Evolutionary conservation across 1,139 yeast species (phyloP), one percentile per base, ranked within the genome.

Genomic region (Hyphopichia khmerensis): DNA sequence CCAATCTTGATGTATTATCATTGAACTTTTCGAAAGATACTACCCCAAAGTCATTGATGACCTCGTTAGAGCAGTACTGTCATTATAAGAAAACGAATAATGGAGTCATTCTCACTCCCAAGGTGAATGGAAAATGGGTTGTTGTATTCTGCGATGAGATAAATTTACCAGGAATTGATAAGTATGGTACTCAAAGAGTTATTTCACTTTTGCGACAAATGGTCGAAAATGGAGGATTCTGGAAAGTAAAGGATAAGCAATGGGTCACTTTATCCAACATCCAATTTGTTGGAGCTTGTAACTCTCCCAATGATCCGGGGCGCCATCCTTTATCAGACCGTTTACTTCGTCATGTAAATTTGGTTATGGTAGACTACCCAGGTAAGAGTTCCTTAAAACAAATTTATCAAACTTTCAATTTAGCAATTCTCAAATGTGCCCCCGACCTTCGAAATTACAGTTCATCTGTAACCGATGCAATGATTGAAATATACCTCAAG

Each of bases 241-340:
- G 96, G 96, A 72, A 79, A 44, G 61, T 73, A 1, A 56, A 63
- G 11, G 82, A 80, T 33, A 71, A 72, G 41, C 75, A 73, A 35
- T 91, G 96, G 96, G 80, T 91, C 1, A 52, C 68, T 0, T 48
- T 89, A n/a, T 68, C 74, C 15, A 76, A 81, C 41, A 72, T 93
- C 33, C 95, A 87, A 56, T 77, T 93, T 65, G 95, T 91, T 11
- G 98, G 96, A 6, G 98, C 99, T 0, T 93, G 98, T 60, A 93
- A 93, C 55, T 93, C 97, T 1, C 84, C 96, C 0, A 72, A 82
- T 1, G 96, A 88, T 60, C 79, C 82, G 2, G 96, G 97, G 0
- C 74, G 99, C 50, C 69, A 75, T 15, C 61, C 59, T 3, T 59
- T 93, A 30, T 67, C 82, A 1, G 60, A 68, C n/a, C 67, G 97